A percentile compares a stretch with the other conserved stretches of the same genome.
phyloP scores from a whole-genome alignment of 2,329 filamentous ascomycete genomes.

The Pseudogymnoascus sp. region DNA sequence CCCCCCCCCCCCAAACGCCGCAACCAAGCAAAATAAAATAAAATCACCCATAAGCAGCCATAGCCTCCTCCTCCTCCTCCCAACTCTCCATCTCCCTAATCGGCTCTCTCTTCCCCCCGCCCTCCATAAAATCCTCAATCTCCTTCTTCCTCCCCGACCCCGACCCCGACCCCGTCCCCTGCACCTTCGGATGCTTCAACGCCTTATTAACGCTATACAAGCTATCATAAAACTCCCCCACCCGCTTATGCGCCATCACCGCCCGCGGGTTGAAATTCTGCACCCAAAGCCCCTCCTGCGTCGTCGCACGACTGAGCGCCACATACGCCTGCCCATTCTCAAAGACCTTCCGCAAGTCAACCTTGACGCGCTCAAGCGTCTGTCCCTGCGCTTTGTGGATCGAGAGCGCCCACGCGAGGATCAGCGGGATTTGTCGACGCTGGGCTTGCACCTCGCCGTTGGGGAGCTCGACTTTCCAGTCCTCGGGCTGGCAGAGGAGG shows the following conservation, averaged over 20 bases:
- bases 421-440: constrained; percentile 74
- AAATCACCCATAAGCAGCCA: background rate
- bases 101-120: background rate
- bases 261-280: constrained; percentile 80
- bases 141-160: background rate
- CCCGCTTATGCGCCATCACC: constrained; percentile 87
- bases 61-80: constrained; percentile 9
- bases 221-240: constrained; percentile 77
- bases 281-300: constrained; percentile 79
- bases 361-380: constrained; percentile 80
- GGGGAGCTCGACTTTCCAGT: constrained; percentile 96
- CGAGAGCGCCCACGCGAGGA: constrained; percentile 91
- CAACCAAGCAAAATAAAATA: too few relatives aligned
- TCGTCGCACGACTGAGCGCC: constrained; percentile 85
- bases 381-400: constrained; percentile 98
- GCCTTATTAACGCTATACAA: constrained; percentile 63
- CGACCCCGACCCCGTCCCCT: too few relatives aligned
- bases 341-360: constrained; percentile 85
- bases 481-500: constrained; percentile 76
- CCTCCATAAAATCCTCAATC: background rate
- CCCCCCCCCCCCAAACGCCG: background rate
- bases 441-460: constrained; percentile 90
- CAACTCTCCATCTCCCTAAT: background rate
- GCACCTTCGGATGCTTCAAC: constrained; percentile 25
- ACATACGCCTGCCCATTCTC: constrained; percentile 98